These are phyloP conservation scores for Diaporthe australafricana DNA, from an alignment of 2,329 filamentous ascomycete genomes.

Conservation along the genomic window DNA sequence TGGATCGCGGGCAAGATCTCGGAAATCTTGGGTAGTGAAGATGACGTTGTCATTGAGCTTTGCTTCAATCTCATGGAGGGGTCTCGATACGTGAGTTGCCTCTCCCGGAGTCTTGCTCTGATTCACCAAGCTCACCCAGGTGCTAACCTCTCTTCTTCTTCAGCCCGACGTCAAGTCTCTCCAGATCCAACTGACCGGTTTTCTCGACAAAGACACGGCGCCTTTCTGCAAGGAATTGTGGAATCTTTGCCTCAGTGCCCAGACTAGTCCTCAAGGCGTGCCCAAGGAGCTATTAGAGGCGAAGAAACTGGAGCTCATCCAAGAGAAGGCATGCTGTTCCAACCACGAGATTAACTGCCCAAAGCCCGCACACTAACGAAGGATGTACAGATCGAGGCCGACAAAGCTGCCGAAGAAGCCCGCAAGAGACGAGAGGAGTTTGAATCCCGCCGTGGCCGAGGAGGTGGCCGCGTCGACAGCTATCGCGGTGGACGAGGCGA, in stretches of 20 bases:
- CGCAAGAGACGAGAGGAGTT: slow-evolving; percentile 78
- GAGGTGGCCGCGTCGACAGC: slow-evolving; percentile 56
- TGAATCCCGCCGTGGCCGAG: slow-evolving; percentile 68
- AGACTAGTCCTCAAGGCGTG: slow-evolving; percentile 88
- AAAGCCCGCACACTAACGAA: slow-evolving; percentile 12
- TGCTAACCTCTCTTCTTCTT: slow-evolving; percentile 41
- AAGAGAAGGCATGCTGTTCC: slow-evolving; percentile 81
- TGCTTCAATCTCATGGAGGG: slow-evolving; percentile 79
- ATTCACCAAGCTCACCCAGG: background rate
- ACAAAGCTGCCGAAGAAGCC: slow-evolving; percentile 81
- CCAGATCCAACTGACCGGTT: slow-evolving; percentile 94
- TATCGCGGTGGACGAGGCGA: slow-evolving; percentile 67
- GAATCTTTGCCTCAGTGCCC: slow-evolving; percentile 90
- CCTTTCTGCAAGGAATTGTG: slow-evolving; percentile 94
- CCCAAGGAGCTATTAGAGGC: slow-evolving; percentile 95
- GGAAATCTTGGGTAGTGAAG: slow-evolving; percentile 89
- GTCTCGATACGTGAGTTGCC: slow-evolving; percentile 74
- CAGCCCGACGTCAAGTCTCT: slow-evolving; percentile 96
- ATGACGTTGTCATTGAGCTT: slow-evolving; percentile 95
- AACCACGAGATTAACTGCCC: background rate
- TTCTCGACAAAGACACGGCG: slow-evolving; percentile 91
- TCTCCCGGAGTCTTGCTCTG: background rate
- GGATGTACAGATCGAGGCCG: slow-evolving; percentile 76
- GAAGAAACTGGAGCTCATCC: slow-evolving; percentile 93
- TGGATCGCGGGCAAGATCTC: slow-evolving; percentile 94